Evolutionary conservation across 768 basidiomycete species (phyloP), one percentile per base, ranked within the genome.

Genomic region (Lenzites betulinus): DNA sequence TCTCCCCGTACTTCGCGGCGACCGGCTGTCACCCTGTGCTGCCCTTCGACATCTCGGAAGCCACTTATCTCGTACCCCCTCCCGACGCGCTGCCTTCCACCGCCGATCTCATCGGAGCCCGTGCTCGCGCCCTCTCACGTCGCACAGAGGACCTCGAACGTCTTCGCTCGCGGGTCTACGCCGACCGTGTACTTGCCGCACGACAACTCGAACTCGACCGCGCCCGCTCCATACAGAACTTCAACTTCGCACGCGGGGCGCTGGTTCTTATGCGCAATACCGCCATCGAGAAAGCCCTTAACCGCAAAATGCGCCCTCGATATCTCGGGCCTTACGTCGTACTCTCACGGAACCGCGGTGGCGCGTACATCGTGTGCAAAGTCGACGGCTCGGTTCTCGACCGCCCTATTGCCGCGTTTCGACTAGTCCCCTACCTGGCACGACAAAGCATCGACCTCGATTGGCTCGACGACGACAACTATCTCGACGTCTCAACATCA

Each of bases 241-340:
- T 65, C 49, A 36, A 73, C 43, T 73, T 74, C 58, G 26, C 56
- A 25, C 69, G 64, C 5, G 72, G 74, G 8, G 56, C 44, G 3
- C 64, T 75, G 0, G 70, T 76, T 0, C 68, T 75, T 0, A 58
- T 74, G 1, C 62, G 70, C 6, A 73, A 75, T 56, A 69, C 64
- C 12, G 54, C 60, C 3, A 60, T 72, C 25, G 70, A 74, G 42
- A 66, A 64, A 18, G 39, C 59, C 1, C 59, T 70, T 3, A 68
- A 72, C 58, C 35, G 63, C 2, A 75, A 74, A 51, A 57, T 55
- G 30, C 59, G 66, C 33, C 66, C 67, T 0, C 61, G 64, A 0
- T 75, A 72, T 33, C 39, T 71, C 0, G 70, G 73, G 2, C 73
- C 70, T 0, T 63, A 69, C 48, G 48, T 73, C 9, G 67, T 75